phyloP scores from a whole-genome alignment of 164 flowering plant species.

The Berberis vulgaris region DNA sequence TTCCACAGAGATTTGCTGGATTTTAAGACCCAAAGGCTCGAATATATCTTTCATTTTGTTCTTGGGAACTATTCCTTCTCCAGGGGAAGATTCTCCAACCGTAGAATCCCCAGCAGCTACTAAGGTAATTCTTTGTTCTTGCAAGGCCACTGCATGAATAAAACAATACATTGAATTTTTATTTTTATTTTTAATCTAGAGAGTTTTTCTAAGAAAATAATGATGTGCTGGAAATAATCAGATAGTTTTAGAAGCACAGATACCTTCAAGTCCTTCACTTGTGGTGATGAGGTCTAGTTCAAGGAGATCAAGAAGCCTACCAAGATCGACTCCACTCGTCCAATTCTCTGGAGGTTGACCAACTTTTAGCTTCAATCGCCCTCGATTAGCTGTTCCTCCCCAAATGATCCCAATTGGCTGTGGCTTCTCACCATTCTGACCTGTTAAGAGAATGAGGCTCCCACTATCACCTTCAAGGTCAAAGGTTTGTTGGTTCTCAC shows the following conservation, averaged over 20 bases:
- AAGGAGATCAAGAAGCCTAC: constrained; percentile 88
- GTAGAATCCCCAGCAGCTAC: constrained; percentile 56
- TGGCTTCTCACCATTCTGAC: constrained; percentile 59
- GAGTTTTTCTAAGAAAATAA: neutral
- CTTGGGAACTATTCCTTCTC: constrained; percentile 31
- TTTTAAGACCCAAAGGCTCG: constrained; percentile 53
- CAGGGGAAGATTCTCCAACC: constrained; percentile 78
- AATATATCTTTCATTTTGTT: constrained; percentile 43
- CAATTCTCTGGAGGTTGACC: constrained; percentile 91
- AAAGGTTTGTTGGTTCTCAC: constrained; percentile 88
- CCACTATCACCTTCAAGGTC: constrained; percentile 98
- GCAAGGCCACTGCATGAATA: constrained; percentile 52
- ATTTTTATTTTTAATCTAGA: too few species aligned
- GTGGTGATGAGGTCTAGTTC: constrained; percentile 82
- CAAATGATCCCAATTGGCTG: constrained; percentile 88
- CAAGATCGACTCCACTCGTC: constrained; percentile 98
- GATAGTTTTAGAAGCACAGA: constrained; percentile 14
- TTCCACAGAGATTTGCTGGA: constrained; percentile 43
- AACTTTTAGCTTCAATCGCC: constrained; percentile 76
- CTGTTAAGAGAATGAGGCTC: constrained; percentile 74
- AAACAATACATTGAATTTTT: neutral
- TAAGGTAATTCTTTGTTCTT: constrained; percentile 68
- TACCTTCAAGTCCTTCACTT: constrained; percentile 65
- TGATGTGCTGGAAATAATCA: neutral
- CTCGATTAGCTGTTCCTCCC: constrained; percentile 98